Evolutionary conservation across 2,329 filamentous ascomycete genomes (phyloP).

Genomic region (Xylaria sp.): DNA sequence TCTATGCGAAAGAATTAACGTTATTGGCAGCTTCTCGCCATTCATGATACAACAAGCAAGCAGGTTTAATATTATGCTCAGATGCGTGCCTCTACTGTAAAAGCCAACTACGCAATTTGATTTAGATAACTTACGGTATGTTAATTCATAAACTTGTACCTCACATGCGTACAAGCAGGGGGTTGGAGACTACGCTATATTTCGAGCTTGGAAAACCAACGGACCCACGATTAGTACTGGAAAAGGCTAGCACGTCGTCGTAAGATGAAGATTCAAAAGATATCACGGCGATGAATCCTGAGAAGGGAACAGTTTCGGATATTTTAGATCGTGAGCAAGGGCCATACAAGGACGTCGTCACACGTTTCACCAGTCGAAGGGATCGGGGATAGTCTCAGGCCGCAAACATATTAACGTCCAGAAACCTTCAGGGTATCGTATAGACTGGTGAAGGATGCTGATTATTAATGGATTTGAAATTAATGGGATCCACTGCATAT

Average conservation of each 20-base stretch:
- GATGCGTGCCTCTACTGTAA: neutral
- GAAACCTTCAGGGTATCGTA: neutral
- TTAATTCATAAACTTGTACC: neutral
- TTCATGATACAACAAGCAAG: neutral
- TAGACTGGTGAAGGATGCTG: too few relatives aligned
- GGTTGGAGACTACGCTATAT: neutral
- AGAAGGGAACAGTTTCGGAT: slow-evolving; percentile 20
- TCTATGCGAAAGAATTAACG: too few relatives aligned
- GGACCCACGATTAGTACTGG: neutral
- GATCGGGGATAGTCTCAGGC: neutral
- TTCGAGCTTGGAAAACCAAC: neutral
- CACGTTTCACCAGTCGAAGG: neutral
- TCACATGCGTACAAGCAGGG: neutral
- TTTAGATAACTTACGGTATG: neutral
- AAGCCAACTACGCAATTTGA: neutral
- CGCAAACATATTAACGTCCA: neutral
- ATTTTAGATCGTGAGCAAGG: slow-evolving; percentile 6
- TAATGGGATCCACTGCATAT: neutral
- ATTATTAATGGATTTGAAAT: neutral
- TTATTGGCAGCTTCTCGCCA: too few relatives aligned
- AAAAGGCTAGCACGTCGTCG: neutral
- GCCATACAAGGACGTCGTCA: neutral
- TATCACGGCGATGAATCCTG: slow-evolving; percentile 5
- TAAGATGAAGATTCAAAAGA: slow-evolving; percentile 8
- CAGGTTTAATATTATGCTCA: neutral